Conservation (phyloP, 169 alveolate genomes). For the Plasmodium yoelii region DNA sequence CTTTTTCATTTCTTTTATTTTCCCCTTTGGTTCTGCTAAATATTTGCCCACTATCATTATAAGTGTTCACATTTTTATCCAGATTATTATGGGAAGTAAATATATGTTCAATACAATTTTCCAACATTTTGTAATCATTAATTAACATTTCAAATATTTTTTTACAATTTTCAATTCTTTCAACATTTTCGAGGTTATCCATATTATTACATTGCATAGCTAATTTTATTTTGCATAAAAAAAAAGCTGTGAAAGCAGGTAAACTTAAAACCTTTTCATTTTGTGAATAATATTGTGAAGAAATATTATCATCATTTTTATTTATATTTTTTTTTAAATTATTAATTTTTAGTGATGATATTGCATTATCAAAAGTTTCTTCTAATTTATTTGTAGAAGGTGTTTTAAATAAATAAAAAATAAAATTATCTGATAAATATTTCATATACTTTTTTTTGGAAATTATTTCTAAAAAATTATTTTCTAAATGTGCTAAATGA, state of each 20-base stretch:
- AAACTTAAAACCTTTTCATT: constrained; percentile 27
- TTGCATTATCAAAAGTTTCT: constrained; percentile 34
- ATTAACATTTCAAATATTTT: constrained; percentile 33
- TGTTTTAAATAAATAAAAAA: constrained; percentile 44
- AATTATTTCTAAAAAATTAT: constrained; percentile 35
- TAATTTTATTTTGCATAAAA: constrained; percentile 56
- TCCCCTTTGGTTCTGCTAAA: not conserved
- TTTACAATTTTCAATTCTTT: constrained; percentile 35
- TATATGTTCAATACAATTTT: constrained; percentile 25
- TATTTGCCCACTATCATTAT: not conserved
- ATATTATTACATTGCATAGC: constrained; percentile 19
- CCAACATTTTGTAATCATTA: constrained; percentile 24
- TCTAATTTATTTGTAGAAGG: constrained; percentile 57
- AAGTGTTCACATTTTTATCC: not conserved
- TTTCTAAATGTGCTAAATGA: constrained; percentile 48
- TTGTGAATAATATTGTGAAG: constrained; percentile 16
- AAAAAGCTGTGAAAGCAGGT: constrained; percentile 66
- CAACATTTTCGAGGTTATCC: constrained; percentile 12
- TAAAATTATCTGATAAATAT: constrained; percentile 58
- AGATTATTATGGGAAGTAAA: constrained; percentile 3
- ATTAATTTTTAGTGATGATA: constrained; percentile 32
- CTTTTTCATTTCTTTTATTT: not conserved
- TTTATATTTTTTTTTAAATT: constrained; percentile 4
- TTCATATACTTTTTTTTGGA: constrained; percentile 55
- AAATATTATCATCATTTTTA: constrained; percentile 28